Conservation (phyloP, 768 basidiomycete species). For the Trametes cingulata region DNA sequence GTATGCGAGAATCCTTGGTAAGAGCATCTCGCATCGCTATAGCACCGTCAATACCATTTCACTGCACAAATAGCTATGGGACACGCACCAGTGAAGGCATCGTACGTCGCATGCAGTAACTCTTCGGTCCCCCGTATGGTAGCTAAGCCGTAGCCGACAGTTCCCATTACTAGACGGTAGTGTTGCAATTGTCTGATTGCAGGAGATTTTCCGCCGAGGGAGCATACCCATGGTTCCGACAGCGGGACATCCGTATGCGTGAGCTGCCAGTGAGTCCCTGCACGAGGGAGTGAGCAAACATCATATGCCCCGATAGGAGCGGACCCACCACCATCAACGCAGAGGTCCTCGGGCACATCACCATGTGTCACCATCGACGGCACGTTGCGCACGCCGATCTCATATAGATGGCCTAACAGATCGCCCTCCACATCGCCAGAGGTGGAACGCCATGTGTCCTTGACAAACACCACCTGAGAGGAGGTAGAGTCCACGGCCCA, state of each 20-base stretch:
- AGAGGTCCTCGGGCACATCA: neutral
- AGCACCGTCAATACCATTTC: too few species aligned
- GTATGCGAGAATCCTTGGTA: neutral
- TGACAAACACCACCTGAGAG: neutral
- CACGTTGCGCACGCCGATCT: neutral
- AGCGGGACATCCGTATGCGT: neutral
- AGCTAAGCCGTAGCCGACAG: neutral
- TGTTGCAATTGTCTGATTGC: neutral
- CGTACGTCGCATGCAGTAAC: conserved; percentile 4
- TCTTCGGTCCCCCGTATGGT: conserved; percentile 7
- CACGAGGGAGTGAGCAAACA: neutral
- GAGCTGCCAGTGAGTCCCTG: neutral
- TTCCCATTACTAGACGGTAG: conserved; percentile 7
- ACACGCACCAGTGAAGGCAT: conserved; percentile 6
- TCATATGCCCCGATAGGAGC: too few species aligned
- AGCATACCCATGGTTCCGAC: neutral
- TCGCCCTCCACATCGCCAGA: neutral
- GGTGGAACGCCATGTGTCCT: conserved; percentile 17
- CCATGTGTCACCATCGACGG: neutral
- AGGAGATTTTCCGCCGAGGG: neutral
- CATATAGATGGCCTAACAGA: neutral
- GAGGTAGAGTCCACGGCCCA: conserved; percentile 5
- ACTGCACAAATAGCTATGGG: neutral
- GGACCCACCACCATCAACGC: too few species aligned
- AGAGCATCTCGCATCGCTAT: conserved; percentile 1